Evolutionary conservation across 2,329 filamentous ascomycete genomes (phyloP).

Genomic region (Epichloe aotearoae): DNA sequence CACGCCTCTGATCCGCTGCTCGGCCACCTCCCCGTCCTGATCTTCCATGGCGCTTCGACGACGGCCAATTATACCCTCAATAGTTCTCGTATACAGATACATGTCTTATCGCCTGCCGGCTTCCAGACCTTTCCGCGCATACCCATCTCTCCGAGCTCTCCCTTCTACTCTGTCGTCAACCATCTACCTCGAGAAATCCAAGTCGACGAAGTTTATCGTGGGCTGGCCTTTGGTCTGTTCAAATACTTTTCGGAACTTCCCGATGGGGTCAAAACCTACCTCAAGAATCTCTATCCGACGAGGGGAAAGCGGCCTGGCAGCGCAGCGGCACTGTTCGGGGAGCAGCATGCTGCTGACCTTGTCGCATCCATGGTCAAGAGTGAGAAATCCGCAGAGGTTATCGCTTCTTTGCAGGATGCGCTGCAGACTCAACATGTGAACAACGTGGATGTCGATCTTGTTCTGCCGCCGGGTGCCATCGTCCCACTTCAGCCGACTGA

Average conservation of each 20-base stretch:
- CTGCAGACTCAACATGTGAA: constrained; percentile 70
- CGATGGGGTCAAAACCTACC: constrained; percentile 56
- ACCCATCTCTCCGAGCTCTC: constrained; percentile 83
- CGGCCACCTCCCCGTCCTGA: constrained; percentile 65
- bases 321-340: constrained; percentile 62
- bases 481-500: constrained; percentile 48
- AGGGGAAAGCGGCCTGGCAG: constrained; percentile 47
- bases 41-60: constrained; percentile 87
- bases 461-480: constrained; percentile 68
- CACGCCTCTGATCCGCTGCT: constrained; percentile 76
- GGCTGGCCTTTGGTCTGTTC: constrained; percentile 78
- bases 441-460: constrained; percentile 77
- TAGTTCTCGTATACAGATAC: constrained; percentile 87
- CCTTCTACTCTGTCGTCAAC: constrained; percentile 81
- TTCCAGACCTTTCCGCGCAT: constrained; percentile 83
- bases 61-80: constrained; percentile 77
- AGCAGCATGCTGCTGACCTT: constrained; percentile 85
- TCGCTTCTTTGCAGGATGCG: constrained; percentile 59
- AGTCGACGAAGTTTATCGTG: constrained; percentile 85
- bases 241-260: constrained; percentile 91
- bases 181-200: constrained; percentile 87
- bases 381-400: constrained; percentile 60
- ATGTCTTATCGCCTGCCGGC: constrained; percentile 81
- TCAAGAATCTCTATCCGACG: constrained; percentile 46
- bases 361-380: constrained; percentile 74